Conservation (phyloP, 2,329 filamentous ascomycete species). For the Biscogniauxia sp. region DNA sequence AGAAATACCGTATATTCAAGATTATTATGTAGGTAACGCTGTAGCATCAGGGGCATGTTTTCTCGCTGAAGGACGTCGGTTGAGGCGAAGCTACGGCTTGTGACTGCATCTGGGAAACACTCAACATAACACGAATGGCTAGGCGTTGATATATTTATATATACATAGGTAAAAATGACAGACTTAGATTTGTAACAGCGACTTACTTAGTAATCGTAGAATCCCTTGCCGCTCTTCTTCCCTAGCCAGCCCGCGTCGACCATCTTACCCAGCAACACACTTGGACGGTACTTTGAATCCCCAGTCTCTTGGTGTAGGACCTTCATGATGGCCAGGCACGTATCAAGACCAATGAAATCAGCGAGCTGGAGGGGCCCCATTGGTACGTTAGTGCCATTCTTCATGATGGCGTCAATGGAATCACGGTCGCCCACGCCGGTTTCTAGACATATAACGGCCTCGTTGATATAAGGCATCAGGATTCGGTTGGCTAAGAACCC, state of each 20-base stretch:
- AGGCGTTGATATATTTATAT: neutral
- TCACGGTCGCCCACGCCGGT: constrained; percentile 86
- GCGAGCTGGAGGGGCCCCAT: constrained; percentile 95
- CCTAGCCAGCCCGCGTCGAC: constrained; percentile 97
- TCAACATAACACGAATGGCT: no score
- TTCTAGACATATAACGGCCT: constrained; percentile 90
- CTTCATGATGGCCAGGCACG: constrained; percentile 95
- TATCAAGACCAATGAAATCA: constrained; percentile 96
- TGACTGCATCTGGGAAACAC: no score
- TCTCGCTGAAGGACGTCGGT: no score
- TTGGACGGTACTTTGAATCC: constrained; percentile 92
- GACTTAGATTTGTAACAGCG: neutral
- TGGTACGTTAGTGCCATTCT: constrained; percentile 96
- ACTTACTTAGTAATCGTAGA: constrained; percentile 74
- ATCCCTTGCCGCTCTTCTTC: constrained; percentile 96
- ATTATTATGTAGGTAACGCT: no score
- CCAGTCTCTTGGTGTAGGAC: constrained; percentile 88
- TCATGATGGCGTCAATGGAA: constrained; percentile 97
- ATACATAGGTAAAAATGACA: neutral
- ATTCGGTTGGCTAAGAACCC: constrained; percentile 97
- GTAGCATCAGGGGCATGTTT: no score
- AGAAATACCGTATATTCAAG: no score
- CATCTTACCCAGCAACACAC: constrained; percentile 87
- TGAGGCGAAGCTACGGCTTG: no score
- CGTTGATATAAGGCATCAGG: constrained; percentile 99